Evolutionary conservation across 2,329 filamentous ascomycete genomes (phyloP).

Genomic region (Colletotrichum gloeosporioides): DNA sequence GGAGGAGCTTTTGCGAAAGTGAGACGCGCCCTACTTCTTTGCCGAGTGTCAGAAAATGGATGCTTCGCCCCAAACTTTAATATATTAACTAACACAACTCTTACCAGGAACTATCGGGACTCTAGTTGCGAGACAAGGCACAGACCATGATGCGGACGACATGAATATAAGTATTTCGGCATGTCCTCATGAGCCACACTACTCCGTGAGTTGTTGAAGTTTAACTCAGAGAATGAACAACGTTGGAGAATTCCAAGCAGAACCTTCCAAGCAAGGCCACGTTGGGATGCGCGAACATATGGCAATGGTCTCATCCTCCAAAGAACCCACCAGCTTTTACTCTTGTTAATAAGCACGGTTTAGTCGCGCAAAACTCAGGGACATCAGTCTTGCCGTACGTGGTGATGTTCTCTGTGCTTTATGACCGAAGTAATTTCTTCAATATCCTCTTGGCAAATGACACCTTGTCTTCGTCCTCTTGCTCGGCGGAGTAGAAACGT

Average conservation of each 20-base stretch:
- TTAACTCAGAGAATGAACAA: neutral
- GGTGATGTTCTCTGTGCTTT: no score
- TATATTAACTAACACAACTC: neutral
- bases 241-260: neutral
- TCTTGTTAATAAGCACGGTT: neutral
- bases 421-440: neutral
- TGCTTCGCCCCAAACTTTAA: neutral
- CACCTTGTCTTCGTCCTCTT: neutral
- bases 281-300: neutral
- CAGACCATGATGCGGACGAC: neutral
- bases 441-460: neutral
- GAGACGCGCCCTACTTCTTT: neutral
- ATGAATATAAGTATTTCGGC: neutral
- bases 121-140: neutral
- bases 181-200: neutral
- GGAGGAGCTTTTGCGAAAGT: neutral
- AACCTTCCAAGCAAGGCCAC: neutral
- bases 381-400: neutral
- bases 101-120: neutral
- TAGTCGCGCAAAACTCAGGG: neutral
- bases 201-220: neutral
- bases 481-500: conserved; percentile 18
- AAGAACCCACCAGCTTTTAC: neutral
- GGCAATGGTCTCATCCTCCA: neutral
- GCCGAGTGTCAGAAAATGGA: neutral